Evolutionary conservation across 2,329 filamentous ascomycete genomes (phyloP).

Genomic region (Geosmithia morbida): DNA sequence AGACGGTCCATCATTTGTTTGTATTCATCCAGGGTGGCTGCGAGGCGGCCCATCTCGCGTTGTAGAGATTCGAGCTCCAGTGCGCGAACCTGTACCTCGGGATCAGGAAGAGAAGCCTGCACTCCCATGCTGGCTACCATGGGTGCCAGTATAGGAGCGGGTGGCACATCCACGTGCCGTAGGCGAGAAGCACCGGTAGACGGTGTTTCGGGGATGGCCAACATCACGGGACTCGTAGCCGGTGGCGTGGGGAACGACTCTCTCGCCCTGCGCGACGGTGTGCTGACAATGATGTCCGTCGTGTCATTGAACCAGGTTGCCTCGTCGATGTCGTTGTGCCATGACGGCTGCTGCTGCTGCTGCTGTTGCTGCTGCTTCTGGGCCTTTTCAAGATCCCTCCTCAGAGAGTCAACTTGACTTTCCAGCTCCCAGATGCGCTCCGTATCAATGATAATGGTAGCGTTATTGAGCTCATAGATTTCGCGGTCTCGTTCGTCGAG

Average conservation of each 20-base stretch:
- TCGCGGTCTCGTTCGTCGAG: slow-evolving; percentile 35
- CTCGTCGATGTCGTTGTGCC: slow-evolving; percentile 15
- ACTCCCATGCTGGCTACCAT: slow-evolving; percentile 14
- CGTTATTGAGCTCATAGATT: slow-evolving; percentile 36
- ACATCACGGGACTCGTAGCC: slow-evolving; percentile 30
- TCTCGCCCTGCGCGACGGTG: slow-evolving; percentile 24
- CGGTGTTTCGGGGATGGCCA: slow-evolving; percentile 17
- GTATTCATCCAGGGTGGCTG: slow-evolving; percentile 31
- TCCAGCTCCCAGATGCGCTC: slow-evolving; percentile 27
- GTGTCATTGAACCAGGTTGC: slow-evolving; percentile 26
- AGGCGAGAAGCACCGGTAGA: slow-evolving; percentile 11
- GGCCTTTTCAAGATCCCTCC: slow-evolving; percentile 13
- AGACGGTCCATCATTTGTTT: slow-evolving; percentile 23
- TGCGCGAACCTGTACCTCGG: slow-evolving; percentile 24
- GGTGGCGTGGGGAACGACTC: slow-evolving; percentile 42
- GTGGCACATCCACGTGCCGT: not conserved
- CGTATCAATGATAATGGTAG: slow-evolving; percentile 33
- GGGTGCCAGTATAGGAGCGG: slow-evolving; percentile 1
- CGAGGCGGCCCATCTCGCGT: slow-evolving; percentile 32
- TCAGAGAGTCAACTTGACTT: slow-evolving; percentile 20
- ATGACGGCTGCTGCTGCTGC: not conserved
- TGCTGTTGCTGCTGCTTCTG: slow-evolving; percentile 3
- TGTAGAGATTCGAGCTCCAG: slow-evolving; percentile 33
- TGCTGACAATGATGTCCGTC: slow-evolving; percentile 37
- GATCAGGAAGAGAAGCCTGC: slow-evolving; percentile 26